phyloP scores from a whole-genome alignment of 106 monocot genomes.

The Phalaenopsis equestris region DNA sequence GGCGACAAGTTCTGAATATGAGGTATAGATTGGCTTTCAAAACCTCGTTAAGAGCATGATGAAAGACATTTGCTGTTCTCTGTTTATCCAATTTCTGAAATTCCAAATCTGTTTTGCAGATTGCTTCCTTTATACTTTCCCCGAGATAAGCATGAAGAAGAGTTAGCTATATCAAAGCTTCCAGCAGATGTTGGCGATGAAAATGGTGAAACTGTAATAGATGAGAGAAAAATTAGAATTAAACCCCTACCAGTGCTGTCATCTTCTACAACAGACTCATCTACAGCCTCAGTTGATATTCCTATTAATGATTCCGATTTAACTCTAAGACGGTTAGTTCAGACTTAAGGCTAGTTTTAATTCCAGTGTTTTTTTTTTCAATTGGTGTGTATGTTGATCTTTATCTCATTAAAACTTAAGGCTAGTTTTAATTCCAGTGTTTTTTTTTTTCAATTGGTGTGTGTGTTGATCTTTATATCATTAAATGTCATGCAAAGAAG shows the following conservation, averaged over 20 bases:
- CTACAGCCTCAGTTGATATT: constrained; percentile 26
- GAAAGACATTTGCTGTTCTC: background rate
- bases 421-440: too few relatives aligned
- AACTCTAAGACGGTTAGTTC: constrained; percentile 45
- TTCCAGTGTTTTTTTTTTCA: background rate
- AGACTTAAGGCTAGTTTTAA: background rate
- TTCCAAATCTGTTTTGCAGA: constrained; percentile 34
- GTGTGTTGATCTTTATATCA: background rate
- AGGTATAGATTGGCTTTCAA: background rate
- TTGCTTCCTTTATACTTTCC: constrained; percentile 98
- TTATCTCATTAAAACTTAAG: background rate
- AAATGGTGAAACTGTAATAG: constrained; percentile 95
- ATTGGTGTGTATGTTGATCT: background rate
- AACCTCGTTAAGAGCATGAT: background rate
- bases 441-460: background rate
- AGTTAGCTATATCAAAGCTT: constrained; percentile 85
- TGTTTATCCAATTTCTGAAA: background rate
- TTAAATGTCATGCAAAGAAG: background rate
- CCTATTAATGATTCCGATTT: constrained; percentile 64
- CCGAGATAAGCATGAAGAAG: constrained; percentile 95
- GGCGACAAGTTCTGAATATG: background rate
- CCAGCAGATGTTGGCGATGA: constrained; percentile 99
- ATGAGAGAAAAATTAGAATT: constrained; percentile 97
- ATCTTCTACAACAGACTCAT: constrained; percentile 11
- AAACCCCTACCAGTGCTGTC: constrained; percentile 75